Evolutionary conservation across 1,284 basidiomycete genomes (phyloP).

Genomic region (Chondrostereum purpureum): DNA sequence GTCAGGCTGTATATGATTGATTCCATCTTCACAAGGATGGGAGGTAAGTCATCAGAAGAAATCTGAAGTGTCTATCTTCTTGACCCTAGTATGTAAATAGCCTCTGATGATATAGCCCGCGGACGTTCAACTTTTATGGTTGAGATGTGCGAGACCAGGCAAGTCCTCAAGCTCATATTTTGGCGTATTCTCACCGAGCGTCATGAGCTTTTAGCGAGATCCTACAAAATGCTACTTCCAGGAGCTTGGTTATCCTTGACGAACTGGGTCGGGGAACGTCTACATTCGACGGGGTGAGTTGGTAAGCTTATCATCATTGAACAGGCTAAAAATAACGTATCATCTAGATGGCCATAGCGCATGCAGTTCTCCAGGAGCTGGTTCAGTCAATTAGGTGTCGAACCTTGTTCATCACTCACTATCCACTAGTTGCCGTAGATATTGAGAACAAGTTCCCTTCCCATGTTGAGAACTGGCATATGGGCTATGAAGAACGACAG

Average conservation of each 20-base stretch:
- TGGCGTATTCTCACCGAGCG: no score
- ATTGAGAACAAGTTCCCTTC: conserved; percentile 46
- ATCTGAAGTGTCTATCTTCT: conserved; percentile 5
- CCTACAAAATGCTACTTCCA: conserved; percentile 62
- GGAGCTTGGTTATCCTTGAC: conserved; percentile 82
- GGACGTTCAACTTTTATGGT: conserved; percentile 95
- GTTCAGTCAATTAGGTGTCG: conserved; percentile 60
- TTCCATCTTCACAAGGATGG: conserved; percentile 83
- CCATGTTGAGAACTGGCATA: conserved; percentile 75
- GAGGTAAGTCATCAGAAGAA: no score
- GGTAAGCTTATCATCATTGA: conserved; percentile 3
- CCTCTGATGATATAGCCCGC: conserved; percentile 78
- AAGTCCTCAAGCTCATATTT: neutral
- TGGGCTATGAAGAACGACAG: conserved; percentile 71
- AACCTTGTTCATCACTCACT: conserved; percentile 93
- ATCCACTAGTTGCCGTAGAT: conserved; percentile 67
- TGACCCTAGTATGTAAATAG: conserved; percentile 29
- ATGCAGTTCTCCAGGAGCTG: conserved; percentile 73
- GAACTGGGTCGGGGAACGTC: conserved; percentile 81
- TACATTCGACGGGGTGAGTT: conserved; percentile 74
- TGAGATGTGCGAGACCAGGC: conserved; percentile 86
- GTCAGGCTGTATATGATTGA: conserved; percentile 77
- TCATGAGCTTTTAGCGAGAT: conserved; percentile 74
- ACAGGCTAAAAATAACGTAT: conserved; percentile 1
- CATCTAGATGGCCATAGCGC: conserved; percentile 75